Evolutionary conservation across 2,329 filamentous ascomycete species (phyloP), one percentile per base, ranked within the genome.

Genomic region (Sporothrix schenckii): DNA sequence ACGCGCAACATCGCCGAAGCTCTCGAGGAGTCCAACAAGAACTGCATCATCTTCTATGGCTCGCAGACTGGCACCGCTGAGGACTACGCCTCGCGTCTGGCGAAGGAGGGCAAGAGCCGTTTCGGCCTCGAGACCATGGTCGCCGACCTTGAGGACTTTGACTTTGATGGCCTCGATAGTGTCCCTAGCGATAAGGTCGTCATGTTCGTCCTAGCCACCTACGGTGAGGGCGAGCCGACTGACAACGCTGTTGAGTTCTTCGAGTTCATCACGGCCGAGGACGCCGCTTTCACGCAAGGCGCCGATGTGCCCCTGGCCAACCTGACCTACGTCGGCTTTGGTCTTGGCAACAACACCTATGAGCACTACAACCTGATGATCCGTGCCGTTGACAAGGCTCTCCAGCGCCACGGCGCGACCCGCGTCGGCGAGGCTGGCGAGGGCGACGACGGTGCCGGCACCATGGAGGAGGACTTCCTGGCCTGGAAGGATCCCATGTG

Each of bases 401-500:
- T 99, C 71, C 85, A 89, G 77, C 94, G 92, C 77, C 85, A 97
- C 24, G 95, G 95, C 72, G 95, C 92, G 14, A 86, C 89, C 77
- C 88, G 93, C 75, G 92, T 99, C 75, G 94, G 95, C 60, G 85
- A 89, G 71, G 93, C 94, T 70, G 95, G 96, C 76, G 94, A 98
- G 83, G 95, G 95, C 77, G 95, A 99, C 77, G 95, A 99, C 79
- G 95, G 96, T 74, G 94, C 95, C 74, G 95, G 96, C 72, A 99
- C 95, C 70, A 99, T 99, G 96, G 95, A 99, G 83, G 96, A 99
- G 83, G 96, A 99, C 78, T 99, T 98, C 81, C 83, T 99, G 77
- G 92, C 94, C 74, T 99, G 95, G 95, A 99, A 99, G 83, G 95
- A 99, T 77, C 94, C 94, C 73, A 99, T 99, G 95, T 99, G 96